Evolutionary conservation across 805 yeast species (phyloP), one percentile per base, ranked within the genome.

Genomic region (Saturnispora gosingensis): DNA sequence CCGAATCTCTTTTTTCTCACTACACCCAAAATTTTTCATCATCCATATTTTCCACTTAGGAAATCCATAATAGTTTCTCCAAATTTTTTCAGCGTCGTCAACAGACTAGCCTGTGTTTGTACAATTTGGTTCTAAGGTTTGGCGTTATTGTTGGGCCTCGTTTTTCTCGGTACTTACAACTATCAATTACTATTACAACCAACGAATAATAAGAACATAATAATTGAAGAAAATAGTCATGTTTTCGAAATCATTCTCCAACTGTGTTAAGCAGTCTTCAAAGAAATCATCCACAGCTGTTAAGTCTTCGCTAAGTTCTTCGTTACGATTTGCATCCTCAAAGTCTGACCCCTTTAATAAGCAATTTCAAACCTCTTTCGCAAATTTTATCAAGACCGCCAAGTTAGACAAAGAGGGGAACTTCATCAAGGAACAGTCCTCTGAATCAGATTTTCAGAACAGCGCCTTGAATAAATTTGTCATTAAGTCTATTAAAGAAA

Each of bases 331-430:
- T 24, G n/a, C 49, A 5, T 15, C 49, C 20, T 18, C 40, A 22
- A 27, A 45, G 8, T 20, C 51, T 13, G 27, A 27, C 3, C 51
- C 51, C 11, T 49, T 49, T 27, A 49, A 49, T 22, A 49, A 43
- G 13, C 49, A 54, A 24, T 52, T 56, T 18, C 52, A 46, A 24
- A 42, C 53, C n/a, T 49, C 52, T 3, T 56, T 52, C 38, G 49
- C 42, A 13, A 35, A 48, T 9, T 50, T 53, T 16, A 46, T 54
- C 22, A 47, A 51, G 28, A 43, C 54, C 18, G 45, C 54, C 8
- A 63, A 61, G 13, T 39, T 58, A 22, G 62, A 63, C 44, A 58
- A 61, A 20, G 52, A 61, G 3, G 67, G 66, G 35, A 51, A 54
- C 44, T 59, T 62, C 35, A 51, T 59, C 36, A 53, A 49, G 15